Base-by-base conservation (phyloP, 768 basidiomycete genomes). In the Hypsizygus marmoreus region DNA sequence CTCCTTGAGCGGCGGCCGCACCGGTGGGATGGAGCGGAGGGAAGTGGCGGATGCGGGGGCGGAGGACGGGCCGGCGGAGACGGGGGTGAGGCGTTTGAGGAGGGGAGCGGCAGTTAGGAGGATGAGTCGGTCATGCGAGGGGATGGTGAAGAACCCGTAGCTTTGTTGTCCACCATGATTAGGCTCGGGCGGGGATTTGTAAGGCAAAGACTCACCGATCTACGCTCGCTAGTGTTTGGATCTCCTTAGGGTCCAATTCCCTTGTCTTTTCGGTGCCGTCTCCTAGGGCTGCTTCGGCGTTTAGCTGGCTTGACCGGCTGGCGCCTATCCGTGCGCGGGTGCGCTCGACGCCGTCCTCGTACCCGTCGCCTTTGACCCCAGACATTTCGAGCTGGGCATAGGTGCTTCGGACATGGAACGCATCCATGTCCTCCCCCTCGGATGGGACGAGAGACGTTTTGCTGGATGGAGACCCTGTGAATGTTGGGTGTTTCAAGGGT, bases 321-420 rank as follows among this genome's bases (percentile, higher is more conserved):
- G 59, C 59, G 40, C 77, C 75, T 51, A 82, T 63, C 56, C 87
- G 73, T 17, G 91, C 88, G 49, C 95, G 79, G 20, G 95, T 98
- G 28, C 92, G 83, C 68, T 98, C 95, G 6, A 95, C 77, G 28
- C 95, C 95, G 54, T 95, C 93, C 56, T 92, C 89, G 66, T 84
- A 91, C 0, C 95, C 95, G 61, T 98, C 95, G 2, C 95, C 94
- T 60, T 82, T 88, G 28, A 97, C 95, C n/a, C 95, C 95, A 32
- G 79, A 79, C 8, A 79, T 70, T 38, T 97, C 92, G n/a, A 98
- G 76, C 51, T 89, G 80, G 0, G 94, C 95, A 61, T 97, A 95
- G 1, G 90, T 91, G 49, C 77, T 85, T 30, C 91, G 80, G 6
- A 95, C 87, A 63, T 90, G 85, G 56, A 88, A 88, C 6, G 86